Evolutionary conservation across 2,329 filamentous ascomycete genomes (phyloP).

Genomic region (Oidium heveae): DNA sequence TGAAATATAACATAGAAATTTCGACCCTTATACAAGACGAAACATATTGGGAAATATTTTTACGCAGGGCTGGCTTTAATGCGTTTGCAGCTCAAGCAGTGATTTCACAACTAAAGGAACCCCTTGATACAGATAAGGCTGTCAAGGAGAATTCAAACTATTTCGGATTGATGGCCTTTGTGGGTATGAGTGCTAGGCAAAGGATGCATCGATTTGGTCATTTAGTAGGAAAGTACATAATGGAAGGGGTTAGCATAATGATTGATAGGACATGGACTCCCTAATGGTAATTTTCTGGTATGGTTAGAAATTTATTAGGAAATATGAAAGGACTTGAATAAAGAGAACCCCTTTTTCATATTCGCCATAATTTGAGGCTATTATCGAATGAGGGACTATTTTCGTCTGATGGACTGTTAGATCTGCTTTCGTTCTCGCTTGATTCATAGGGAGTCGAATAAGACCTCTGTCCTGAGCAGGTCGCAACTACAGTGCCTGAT

Average conservation of each 20-base stretch:
- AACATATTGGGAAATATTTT: slow-evolving; percentile 40
- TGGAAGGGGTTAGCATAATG: slow-evolving; percentile 23
- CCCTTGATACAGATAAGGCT: slow-evolving; percentile 6
- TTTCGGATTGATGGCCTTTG: slow-evolving; percentile 26
- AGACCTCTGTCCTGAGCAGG: slow-evolving; percentile 13
- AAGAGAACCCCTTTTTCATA: slow-evolving; percentile 8
- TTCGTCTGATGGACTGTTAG: background rate
- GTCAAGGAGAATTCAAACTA: slow-evolving; percentile 6
- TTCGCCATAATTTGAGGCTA: slow-evolving; percentile 22
- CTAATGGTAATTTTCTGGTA: background rate
- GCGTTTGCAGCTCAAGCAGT: slow-evolving; percentile 44
- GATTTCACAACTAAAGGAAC: slow-evolving; percentile 21
- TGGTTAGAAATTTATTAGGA: no score
- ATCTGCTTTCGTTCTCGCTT: slow-evolving; percentile 1
- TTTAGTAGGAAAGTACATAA: slow-evolving; percentile 25
- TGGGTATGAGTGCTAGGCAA: slow-evolving; percentile 27
- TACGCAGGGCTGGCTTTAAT: slow-evolving; percentile 42
- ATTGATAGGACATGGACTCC: slow-evolving; percentile 21
- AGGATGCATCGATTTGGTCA: slow-evolving; percentile 24
- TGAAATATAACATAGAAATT: slow-evolving; percentile 13
- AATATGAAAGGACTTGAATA: background rate
- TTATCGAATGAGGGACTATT: slow-evolving; percentile 14
- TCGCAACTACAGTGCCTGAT: slow-evolving; percentile 13
- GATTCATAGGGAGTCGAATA: slow-evolving; percentile 3
- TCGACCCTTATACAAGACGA: slow-evolving; percentile 25